phyloP scores from a whole-genome alignment of 2,329 filamentous ascomycete species.

The Paecilomyces niveus region DNA sequence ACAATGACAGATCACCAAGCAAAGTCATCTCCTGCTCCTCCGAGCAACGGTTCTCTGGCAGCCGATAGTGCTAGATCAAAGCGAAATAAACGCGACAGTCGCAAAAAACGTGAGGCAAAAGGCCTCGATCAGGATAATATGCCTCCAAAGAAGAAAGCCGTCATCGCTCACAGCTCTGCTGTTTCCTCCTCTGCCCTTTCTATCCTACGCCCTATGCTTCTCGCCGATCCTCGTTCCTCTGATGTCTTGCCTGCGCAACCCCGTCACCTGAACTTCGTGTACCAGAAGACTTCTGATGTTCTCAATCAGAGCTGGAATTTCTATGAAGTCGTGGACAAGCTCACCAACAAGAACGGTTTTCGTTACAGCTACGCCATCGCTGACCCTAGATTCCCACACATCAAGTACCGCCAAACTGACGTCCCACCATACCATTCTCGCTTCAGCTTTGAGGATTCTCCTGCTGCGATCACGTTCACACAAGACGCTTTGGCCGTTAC shows the following conservation, averaged over 20 bases:
- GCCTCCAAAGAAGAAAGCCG: slow-evolving; percentile 30
- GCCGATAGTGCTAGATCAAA: slow-evolving; percentile 27
- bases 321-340: slow-evolving; percentile 39
- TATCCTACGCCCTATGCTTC: slow-evolving; percentile 33
- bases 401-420: slow-evolving; percentile 87
- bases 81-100: slow-evolving; percentile 36
- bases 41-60: slow-evolving; percentile 19
- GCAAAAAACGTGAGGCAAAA: slow-evolving; percentile 38
- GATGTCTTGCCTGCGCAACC: slow-evolving; percentile 31
- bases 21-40: slow-evolving; percentile 27
- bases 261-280: slow-evolving; percentile 33
- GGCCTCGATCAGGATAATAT: slow-evolving; percentile 29
- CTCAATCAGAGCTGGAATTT: slow-evolving; percentile 33
- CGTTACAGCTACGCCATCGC: slow-evolving; percentile 88
- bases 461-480: slow-evolving; percentile 77
- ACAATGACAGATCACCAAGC: slow-evolving; percentile 21
- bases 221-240: slow-evolving; percentile 31
- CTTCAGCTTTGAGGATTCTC: slow-evolving; percentile 88
- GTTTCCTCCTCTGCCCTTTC: slow-evolving; percentile 30
- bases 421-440: slow-evolving; percentile 74
- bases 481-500: slow-evolving; percentile 69
- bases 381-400: slow-evolving; percentile 78
- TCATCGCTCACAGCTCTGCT: slow-evolving; percentile 22
- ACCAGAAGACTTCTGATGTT: slow-evolving; percentile 26
- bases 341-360: slow-evolving; percentile 65